Conservation (phyloP, 768 basidiomycete genomes). For the Tylopilus rubrobrunneus region DNA sequence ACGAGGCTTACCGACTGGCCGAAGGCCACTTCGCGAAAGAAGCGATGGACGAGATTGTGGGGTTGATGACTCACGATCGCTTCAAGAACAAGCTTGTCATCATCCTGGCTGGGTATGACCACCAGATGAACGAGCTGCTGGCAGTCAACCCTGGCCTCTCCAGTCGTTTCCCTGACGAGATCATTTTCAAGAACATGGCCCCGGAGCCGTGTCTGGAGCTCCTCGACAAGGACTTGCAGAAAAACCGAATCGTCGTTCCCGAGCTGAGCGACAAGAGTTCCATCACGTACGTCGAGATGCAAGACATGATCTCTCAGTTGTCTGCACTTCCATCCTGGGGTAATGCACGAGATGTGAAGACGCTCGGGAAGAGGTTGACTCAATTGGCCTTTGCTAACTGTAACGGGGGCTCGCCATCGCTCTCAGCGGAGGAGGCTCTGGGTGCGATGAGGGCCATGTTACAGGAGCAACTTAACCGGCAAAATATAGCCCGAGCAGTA, state of each 20-base stretch:
- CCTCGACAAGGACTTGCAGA: slow-evolving; percentile 44
- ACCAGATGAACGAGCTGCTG: slow-evolving; percentile 62
- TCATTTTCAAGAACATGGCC: slow-evolving; percentile 53
- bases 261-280: slow-evolving; percentile 28
- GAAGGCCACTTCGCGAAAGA: slow-evolving; percentile 68
- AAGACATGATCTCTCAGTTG: slow-evolving; percentile 38
- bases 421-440: slow-evolving; percentile 30
- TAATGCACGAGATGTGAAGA: slow-evolving; percentile 63
- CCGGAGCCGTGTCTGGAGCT: slow-evolving; percentile 51
- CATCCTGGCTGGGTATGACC: slow-evolving; percentile 68
- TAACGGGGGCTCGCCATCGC: slow-evolving; percentile 16
- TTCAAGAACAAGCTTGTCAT: slow-evolving; percentile 62
- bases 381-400: slow-evolving; percentile 34
- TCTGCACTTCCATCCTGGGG: slow-evolving; percentile 56
- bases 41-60: slow-evolving; percentile 73
- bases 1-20: slow-evolving; percentile 65
- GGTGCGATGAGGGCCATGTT: slow-evolving; percentile 22
- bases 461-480: slow-evolving; percentile 21
- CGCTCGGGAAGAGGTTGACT: slow-evolving; percentile 48
- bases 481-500: slow-evolving; percentile 2
- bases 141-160: slow-evolving; percentile 60
- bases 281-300: slow-evolving; percentile 27
- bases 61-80: slow-evolving; percentile 53
- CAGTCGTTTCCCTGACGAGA: slow-evolving; percentile 66
- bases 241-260: slow-evolving; percentile 36